phyloP scores from a whole-genome alignment of 1,284 basidiomycete species.

The Ganoderma leucocontextum region DNA sequence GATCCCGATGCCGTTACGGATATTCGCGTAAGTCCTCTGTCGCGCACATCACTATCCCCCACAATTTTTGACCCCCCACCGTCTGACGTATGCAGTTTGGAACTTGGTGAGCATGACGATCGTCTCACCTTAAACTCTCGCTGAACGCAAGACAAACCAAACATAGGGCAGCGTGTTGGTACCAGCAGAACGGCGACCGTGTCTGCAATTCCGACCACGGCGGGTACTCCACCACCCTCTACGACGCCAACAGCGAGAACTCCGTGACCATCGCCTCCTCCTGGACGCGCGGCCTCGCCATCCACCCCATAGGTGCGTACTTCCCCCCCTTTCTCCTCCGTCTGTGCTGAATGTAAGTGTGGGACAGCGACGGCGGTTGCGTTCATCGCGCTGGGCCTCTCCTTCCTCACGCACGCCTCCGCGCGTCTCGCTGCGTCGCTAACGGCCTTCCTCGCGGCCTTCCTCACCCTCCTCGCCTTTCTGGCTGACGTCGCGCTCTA shows the following conservation, averaged over 20 bases:
- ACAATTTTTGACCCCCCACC: not conserved
- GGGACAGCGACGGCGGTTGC: slow-evolving; percentile 65
- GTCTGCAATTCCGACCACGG: slow-evolving; percentile 54
- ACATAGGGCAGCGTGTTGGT: slow-evolving; percentile 62
- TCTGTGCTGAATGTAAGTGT: slow-evolving; percentile 10
- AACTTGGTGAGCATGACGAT: slow-evolving; percentile 57
- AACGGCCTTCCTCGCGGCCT: slow-evolving; percentile 69
- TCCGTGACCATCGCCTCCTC: slow-evolving; percentile 56
- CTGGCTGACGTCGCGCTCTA: slow-evolving; percentile 79
- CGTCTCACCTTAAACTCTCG: not conserved
- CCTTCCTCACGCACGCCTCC: slow-evolving; percentile 68
- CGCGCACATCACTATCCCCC: not conserved
- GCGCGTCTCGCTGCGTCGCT: slow-evolving; percentile 68
- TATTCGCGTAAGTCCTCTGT: slow-evolving; percentile 61
- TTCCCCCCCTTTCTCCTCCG: slow-evolving; percentile 5
- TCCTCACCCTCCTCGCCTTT: slow-evolving; percentile 74
- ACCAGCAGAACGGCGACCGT: slow-evolving; percentile 52
- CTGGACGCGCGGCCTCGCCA: slow-evolving; percentile 77
- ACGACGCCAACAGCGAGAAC: slow-evolving; percentile 43
- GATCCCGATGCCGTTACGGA: slow-evolving; percentile 48
- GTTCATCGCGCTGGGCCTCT: slow-evolving; percentile 68
- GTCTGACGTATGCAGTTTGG: slow-evolving; percentile 54
- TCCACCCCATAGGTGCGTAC: slow-evolving; percentile 74
- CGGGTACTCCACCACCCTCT: slow-evolving; percentile 60
- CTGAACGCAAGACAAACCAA: not conserved